Evolutionary conservation across 768 basidiomycete genomes (phyloP), one percentile per base, ranked within the genome.

Genomic region (Russula sp.): DNA sequence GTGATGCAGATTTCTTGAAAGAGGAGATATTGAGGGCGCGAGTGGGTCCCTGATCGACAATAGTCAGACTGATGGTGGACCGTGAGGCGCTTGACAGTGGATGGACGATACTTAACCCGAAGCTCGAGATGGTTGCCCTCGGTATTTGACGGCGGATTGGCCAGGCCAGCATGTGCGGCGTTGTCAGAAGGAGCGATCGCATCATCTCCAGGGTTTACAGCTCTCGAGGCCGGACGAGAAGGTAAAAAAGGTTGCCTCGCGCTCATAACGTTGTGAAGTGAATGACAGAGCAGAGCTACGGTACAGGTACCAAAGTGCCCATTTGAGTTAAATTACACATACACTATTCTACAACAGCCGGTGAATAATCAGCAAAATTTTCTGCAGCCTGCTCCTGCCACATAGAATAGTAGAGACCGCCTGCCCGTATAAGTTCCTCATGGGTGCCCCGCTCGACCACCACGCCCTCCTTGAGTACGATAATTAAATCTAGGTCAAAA

Each of bases 401-500:
- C 89, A 94, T 90, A 64, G 84, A 81, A 63, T 83, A 75, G 72
- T 94, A 94, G 62, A 93, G 70, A 1, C 91, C 89, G 14, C 83
- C 83, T 14, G 74, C 74, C 27, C 78, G 82, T 73, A 98, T 76
- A 18, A 98, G 77, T 71, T 92, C 86, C 42, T 93, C 89, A 71
- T 98, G 97, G 0, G 91, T 94, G 11, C 97, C 97, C 73, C 96
- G 84, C 73, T 99, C 97, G 6, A 87, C 87, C 3, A 98, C 91
- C 55, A 82, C 74, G 0, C 97, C 97, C n/a, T 94, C 90, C 71
- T 84, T 86, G 55, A 99, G 81, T 13, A 98, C 95, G 53, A 99
- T 90, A 73, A 98, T 98, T 14, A 94, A 74, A 72, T 99, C 96
- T 88, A 70, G 18, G 13, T 37, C 40, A 22, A 50, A 59, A 59